Evolutionary conservation across 768 basidiomycete species (phyloP).

Genomic region (Kwoniella dejecticola): DNA sequence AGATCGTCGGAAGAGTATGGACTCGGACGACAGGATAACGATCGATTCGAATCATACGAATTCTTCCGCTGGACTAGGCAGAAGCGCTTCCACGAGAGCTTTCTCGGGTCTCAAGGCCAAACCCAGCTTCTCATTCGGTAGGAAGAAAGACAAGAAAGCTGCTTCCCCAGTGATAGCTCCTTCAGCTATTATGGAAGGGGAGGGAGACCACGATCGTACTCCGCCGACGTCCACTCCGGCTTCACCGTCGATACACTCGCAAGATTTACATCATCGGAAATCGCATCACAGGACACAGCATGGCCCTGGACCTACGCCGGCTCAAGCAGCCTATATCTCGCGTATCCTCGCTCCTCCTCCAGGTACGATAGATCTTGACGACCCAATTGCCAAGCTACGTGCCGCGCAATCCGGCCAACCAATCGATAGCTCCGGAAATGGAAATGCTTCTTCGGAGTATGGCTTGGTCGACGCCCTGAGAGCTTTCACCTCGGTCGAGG

Average conservation of each 20-base stretch:
- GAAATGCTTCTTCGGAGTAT: constrained; percentile 28
- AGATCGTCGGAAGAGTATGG: constrained; percentile 33
- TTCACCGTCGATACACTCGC: constrained; percentile 4
- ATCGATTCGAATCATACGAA: constrained; percentile 9
- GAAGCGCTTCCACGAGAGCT: constrained; percentile 27
- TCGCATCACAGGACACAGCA: constrained; percentile 11
- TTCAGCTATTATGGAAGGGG: constrained; percentile 5
- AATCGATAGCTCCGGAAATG: not conserved
- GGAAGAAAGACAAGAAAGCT: constrained; percentile 24
- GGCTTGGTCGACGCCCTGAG: constrained; percentile 68
- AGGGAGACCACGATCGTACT: not conserved
- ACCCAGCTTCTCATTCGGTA: constrained; percentile 43
- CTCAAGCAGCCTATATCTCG: constrained; percentile 56
- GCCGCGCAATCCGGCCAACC: constrained; percentile 37
- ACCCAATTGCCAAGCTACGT: constrained; percentile 47
- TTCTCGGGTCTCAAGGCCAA: constrained; percentile 39
- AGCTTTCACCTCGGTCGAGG: constrained; percentile 90
- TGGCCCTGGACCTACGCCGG: constrained; percentile 45
- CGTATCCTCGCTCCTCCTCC: constrained; percentile 49
- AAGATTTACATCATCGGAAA: not conserved
- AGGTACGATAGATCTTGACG: constrained; percentile 18
- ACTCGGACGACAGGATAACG: constrained; percentile 31
- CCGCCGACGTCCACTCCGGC: constrained; percentile 7
- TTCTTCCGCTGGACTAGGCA: constrained; percentile 3
- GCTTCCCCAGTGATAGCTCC: constrained; percentile 9